These are phyloP conservation scores for Chimonanthus praecox DNA, from an alignment of 164 flowering plant genomes.

Conservation along the genomic window DNA sequence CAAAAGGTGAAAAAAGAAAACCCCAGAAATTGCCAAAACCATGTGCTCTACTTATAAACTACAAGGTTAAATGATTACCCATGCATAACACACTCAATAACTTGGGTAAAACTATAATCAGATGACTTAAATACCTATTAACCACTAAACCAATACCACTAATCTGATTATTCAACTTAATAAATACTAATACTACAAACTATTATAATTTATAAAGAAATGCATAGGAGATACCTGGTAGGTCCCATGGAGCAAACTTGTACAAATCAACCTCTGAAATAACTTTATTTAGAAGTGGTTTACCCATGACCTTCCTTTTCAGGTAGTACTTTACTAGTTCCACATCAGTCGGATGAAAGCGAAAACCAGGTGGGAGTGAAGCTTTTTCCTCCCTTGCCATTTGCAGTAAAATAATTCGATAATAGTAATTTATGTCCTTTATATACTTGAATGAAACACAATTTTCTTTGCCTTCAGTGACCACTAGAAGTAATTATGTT, in stretches of 20 bases:
- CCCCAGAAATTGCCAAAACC: neutral
- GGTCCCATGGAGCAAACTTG: conserved; percentile 73
- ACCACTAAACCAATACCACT: neutral
- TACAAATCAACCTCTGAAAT: conserved; percentile 68
- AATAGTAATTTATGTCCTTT: neutral
- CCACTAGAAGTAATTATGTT: neutral
- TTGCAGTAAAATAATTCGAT: neutral
- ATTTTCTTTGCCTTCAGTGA: no score
- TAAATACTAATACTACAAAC: neutral
- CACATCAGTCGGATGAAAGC: conserved; percentile 84
- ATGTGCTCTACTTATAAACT: neutral
- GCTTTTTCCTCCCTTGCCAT: conserved; percentile 26
- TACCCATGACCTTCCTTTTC: conserved; percentile 58
- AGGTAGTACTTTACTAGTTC: conserved; percentile 69
- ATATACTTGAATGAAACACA: neutral
- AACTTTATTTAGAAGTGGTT: conserved; percentile 27
- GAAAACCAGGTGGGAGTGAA: conserved; percentile 68
- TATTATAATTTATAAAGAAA: neutral
- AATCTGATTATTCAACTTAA: neutral
- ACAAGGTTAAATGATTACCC: neutral
- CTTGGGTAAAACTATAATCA: neutral
- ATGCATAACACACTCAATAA: neutral
- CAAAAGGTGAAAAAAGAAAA: neutral
- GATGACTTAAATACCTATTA: neutral
- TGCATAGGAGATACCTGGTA: conserved; percentile 48